phyloP scores from a whole-genome alignment of 768 basidiomycete genomes.

The Boletus fagicola region DNA sequence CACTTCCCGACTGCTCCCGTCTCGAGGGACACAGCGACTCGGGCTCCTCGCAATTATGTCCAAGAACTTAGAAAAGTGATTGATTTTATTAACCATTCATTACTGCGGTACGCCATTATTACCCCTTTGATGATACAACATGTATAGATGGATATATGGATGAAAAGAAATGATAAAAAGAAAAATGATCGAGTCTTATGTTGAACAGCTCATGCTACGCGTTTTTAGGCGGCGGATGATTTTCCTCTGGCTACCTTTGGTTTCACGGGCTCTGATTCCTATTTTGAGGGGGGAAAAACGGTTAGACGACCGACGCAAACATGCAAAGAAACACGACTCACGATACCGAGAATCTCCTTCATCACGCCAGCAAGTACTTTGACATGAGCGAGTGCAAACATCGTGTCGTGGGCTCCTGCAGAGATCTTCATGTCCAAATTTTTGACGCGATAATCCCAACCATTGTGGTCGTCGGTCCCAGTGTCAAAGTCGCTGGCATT shows the following conservation, averaged over 20 bases:
- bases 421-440: constrained; percentile 30
- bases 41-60: too few species aligned
- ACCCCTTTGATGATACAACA: not conserved
- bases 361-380: constrained; percentile 29
- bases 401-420: constrained; percentile 30
- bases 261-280: constrained; percentile 1
- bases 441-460: constrained; percentile 29
- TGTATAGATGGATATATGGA: not conserved
- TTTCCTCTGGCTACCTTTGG: not conserved
- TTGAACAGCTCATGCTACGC: too few species aligned
- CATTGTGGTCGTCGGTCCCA: constrained; percentile 31
- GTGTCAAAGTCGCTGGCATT: constrained; percentile 31
- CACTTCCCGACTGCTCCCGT: not conserved
- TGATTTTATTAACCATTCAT: not conserved
- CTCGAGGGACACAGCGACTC: too few species aligned
- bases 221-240: not conserved
- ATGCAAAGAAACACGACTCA: not conserved
- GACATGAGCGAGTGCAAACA: constrained; percentile 34
- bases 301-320: constrained; percentile 2
- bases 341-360: constrained; percentile 17
- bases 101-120: not conserved
- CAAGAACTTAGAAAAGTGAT: not conserved
- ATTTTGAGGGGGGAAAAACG: too few species aligned
- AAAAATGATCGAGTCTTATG: not conserved
- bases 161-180: not conserved